A percentile compares a stretch with the other conserved stretches of the same genome.
phyloP scores from a whole-genome alignment of 352 stramenopile genomes.

The Globisporangium recalcitrans region DNA sequence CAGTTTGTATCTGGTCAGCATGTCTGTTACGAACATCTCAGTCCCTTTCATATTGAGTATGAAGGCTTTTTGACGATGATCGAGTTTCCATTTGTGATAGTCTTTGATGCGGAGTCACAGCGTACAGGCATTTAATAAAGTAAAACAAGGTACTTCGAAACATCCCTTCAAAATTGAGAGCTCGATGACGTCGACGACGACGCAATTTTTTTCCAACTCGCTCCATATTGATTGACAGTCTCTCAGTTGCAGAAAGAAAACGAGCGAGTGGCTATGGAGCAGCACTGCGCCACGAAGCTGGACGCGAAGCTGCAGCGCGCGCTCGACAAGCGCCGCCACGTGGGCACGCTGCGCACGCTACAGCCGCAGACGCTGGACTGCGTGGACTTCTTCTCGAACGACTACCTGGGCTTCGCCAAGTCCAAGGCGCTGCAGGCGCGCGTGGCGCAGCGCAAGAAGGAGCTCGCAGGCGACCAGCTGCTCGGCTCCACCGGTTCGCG shows the following conservation, averaged over 20 bases:
- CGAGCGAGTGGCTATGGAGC: neutral
- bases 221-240: neutral
- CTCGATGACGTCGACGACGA: constrained; percentile 7
- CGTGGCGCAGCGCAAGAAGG: constrained; percentile 40
- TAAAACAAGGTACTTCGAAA: too few species aligned
- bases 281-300: constrained; percentile 7
- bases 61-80: too few species aligned
- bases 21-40: neutral
- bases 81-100: too few species aligned
- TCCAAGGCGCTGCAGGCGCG: constrained; percentile 45
- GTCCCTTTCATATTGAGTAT: neutral
- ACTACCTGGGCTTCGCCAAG: constrained; percentile 94
- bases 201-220: neutral
- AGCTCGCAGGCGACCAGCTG: constrained; percentile 21
- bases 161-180: too few species aligned
- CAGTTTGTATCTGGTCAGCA: neutral
- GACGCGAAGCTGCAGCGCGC: constrained; percentile 19
- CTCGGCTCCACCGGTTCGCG: constrained; percentile 86
- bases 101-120: neutral
- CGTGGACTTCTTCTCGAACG: constrained; percentile 96
- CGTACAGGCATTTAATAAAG: too few species aligned
- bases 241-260: neutral
- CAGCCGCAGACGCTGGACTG: constrained; percentile 23
- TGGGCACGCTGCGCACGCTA: constrained; percentile 56
- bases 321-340: constrained; percentile 18